Conservation (phyloP, 192 early-diverging fungal species). For the Linnemannia exigua region DNA sequence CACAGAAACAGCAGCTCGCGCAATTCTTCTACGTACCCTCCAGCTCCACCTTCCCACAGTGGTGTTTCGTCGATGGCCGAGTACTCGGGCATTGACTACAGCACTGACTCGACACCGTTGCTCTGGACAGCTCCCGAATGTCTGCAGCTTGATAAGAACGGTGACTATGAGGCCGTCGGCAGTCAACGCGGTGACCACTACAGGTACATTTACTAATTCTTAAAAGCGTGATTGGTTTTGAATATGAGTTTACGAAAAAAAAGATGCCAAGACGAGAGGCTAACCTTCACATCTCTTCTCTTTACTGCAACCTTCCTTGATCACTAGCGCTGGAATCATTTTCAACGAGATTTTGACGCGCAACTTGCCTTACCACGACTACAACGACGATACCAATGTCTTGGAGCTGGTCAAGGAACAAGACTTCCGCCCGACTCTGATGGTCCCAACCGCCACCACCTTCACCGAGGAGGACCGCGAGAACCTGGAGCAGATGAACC, state of each 20-base stretch:
- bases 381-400: background rate
- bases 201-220: slow-evolving; percentile 29
- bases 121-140: slow-evolving; percentile 59
- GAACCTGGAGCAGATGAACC: slow-evolving; percentile 52
- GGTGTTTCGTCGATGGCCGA: slow-evolving; percentile 24
- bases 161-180: slow-evolving; percentile 37
- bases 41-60: slow-evolving; percentile 6
- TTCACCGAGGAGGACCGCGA: slow-evolving; percentile 34
- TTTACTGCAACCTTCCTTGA: background rate
- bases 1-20: slow-evolving; percentile 16
- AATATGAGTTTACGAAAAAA: background rate
- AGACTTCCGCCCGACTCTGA: slow-evolving; percentile 30
- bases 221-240: too few relatives aligned
- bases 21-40: background rate
- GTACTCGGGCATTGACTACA: slow-evolving; percentile 24
- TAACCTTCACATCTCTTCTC: background rate
- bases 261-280: too few relatives aligned
- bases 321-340: slow-evolving; percentile 56
- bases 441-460: slow-evolving; percentile 2
- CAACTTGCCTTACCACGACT: slow-evolving; percentile 49
- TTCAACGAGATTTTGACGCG: slow-evolving; percentile 64
- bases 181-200: slow-evolving; percentile 55
- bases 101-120: slow-evolving; percentile 23
- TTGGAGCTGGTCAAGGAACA: slow-evolving; percentile 35
- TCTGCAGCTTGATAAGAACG: slow-evolving; percentile 19